Conservation (phyloP, 1,284 basidiomycete species). For the Melampsora americana region DNA sequence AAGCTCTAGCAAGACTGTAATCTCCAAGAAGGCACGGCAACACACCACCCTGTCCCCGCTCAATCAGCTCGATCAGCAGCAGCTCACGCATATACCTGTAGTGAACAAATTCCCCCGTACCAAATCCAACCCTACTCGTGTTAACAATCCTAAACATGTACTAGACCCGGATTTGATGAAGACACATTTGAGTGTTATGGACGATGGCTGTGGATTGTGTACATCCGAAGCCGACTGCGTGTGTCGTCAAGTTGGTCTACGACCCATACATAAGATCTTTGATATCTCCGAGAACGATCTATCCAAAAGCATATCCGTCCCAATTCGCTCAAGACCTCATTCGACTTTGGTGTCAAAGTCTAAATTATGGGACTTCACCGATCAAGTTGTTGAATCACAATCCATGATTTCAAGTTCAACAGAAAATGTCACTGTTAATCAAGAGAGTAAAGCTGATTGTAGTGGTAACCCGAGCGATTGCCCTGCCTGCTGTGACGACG, state of each 20-base stretch:
- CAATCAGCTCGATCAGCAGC: not conserved
- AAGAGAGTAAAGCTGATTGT: constrained; percentile 20
- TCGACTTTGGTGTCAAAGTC: constrained; percentile 6
- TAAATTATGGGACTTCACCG: constrained; percentile 26
- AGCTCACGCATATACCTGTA: not conserved
- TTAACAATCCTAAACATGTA: not conserved
- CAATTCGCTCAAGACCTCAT: constrained; percentile 25
- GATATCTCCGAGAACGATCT: constrained; percentile 3
- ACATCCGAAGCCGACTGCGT: constrained; percentile 42
- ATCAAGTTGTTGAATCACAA: not conserved
- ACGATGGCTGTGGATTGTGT: constrained; percentile 41
- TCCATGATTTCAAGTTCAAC: not conserved
- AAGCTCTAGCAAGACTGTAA: not conserved
- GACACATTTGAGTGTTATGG: constrained; percentile 22
- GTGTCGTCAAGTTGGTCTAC: constrained; percentile 38
- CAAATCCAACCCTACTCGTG: not conserved
- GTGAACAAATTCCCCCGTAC: not conserved
- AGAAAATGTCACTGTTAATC: not conserved
- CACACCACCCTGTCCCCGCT: not conserved
- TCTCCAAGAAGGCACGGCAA: constrained; percentile 8
- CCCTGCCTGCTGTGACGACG: constrained; percentile 39
- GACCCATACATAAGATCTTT: constrained; percentile 26
- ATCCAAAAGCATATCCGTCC: constrained; percentile 13
- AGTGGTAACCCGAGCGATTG: constrained; percentile 40
- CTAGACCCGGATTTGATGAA: not conserved